phyloP scores from a whole-genome alignment of 2,329 filamentous ascomycete genomes.

The Metarhizium brunneum region DNA sequence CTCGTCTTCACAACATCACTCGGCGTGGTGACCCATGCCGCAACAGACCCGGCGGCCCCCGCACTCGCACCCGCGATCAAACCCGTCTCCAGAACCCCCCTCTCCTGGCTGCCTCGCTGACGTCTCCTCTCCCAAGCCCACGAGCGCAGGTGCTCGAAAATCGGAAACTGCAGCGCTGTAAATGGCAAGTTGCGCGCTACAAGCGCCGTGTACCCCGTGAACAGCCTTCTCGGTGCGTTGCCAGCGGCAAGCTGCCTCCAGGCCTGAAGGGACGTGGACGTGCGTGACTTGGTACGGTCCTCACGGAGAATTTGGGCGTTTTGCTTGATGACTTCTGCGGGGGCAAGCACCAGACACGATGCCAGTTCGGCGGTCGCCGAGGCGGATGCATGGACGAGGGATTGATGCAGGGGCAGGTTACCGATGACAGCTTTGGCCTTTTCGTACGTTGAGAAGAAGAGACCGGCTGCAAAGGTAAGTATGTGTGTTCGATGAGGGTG shows the following conservation, averaged over 20 bases:
- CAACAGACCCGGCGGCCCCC: conserved; percentile 61
- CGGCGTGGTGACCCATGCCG: conserved; percentile 77
- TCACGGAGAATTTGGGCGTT: conserved; percentile 74
- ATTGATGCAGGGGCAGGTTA: conserved; percentile 49
- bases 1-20: conserved; percentile 85
- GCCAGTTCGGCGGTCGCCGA: conserved; percentile 73
- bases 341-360: conserved; percentile 78
- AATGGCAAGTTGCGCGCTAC: conserved; percentile 78
- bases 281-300: conserved; percentile 6
- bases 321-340: conserved; percentile 86
- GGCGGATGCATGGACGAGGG: conserved; percentile 62
- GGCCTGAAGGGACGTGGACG: conserved; percentile 37
- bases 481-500: neutral
- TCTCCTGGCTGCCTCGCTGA: conserved; percentile 12
- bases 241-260: conserved; percentile 42
- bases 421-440: conserved; percentile 57
- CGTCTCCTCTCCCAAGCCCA: conserved; percentile 34
- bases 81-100: conserved; percentile 53
- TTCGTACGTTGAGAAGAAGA: conserved; percentile 90
- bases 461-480: conserved; percentile 45
- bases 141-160: conserved; percentile 65
- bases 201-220: conserved; percentile 69
- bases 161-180: conserved; percentile 79
- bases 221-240: conserved; percentile 47
- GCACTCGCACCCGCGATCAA: conserved; percentile 65